Evolutionary conservation across 139 green algal species (phyloP), one percentile per base, ranked within the genome.

Genomic region (Ulvella scutata): DNA sequence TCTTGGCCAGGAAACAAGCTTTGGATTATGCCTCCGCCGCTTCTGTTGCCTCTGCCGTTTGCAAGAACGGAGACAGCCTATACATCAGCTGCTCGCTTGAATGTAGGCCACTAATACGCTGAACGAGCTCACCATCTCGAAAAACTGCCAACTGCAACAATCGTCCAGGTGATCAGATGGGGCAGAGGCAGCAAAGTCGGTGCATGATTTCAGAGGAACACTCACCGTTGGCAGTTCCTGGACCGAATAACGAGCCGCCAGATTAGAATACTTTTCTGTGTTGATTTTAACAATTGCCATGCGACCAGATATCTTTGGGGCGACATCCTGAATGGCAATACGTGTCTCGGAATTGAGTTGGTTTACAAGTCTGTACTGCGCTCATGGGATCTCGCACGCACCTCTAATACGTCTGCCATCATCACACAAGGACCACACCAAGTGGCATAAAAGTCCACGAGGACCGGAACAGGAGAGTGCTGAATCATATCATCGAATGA

Each of bases 371-470:
- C n/a, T n/a, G n/a, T n/a, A n/a, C n/a, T n/a, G n/a, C n/a, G n/a
- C n/a, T n/a, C n/a, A n/a, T n/a, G n/a, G n/a, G n/a, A n/a, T 17
- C 26, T 35, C 38, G 73, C 33, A 74, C 40, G 43, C 17, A 83
- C 81, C 28, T 77, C 38, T 26, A 89, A 20, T 4, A 82, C 51
- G 3, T 79, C 23, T 2, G 43, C 35, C 83, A 90, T 90, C 60
- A 94, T 79, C 74, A 90, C 80, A 62, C 89, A 93, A 4, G 87
- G 85, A 2, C 88, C 88, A 61, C 86, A 94, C 88, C 89, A 94
- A 0, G 74, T 87, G 0, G 89, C 89, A 62, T 92, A 90, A 33
- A 93, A 95, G 72, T 94, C 89, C 0, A 95, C 89, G 23, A 95
- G 82, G 2, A 93, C 60, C 0, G 87, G 86, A 10, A 84, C 21